These are phyloP conservation scores for Ascochyta rabiei DNA, from an alignment of 2,329 filamentous ascomycete species.

Conservation along the genomic window DNA sequence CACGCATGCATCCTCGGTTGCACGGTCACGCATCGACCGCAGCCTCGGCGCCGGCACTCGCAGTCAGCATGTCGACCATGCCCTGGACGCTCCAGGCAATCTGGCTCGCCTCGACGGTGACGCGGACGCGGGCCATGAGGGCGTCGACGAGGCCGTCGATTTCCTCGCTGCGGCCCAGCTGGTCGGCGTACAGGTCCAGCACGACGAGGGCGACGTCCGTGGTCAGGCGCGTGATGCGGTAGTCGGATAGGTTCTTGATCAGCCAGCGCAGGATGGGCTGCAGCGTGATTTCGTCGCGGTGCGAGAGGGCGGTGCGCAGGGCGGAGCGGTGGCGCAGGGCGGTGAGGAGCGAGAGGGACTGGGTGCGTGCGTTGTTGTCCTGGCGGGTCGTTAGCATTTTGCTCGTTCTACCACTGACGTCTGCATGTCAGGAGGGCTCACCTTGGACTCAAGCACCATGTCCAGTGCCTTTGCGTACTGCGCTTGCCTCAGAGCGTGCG, in stretches of 20 bases:
- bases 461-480: slow-evolving; percentile 81
- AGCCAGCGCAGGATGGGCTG: slow-evolving; percentile 86
- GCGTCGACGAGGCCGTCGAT: slow-evolving; percentile 73
- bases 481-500: slow-evolving; percentile 77
- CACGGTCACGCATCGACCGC: slow-evolving; percentile 19
- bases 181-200: slow-evolving; percentile 85
- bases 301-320: slow-evolving; percentile 77
- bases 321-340: slow-evolving; percentile 88
- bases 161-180: slow-evolving; percentile 73
- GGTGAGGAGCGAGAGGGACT: slow-evolving; percentile 76
- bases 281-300: slow-evolving; percentile 79
- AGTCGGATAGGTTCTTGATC: slow-evolving; percentile 78
- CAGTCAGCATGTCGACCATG: slow-evolving; percentile 82
- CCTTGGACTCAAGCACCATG: slow-evolving; percentile 64
- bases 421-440: slow-evolving; percentile 21
- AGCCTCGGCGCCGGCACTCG: slow-evolving; percentile 55
- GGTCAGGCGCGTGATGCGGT: slow-evolving; percentile 78
- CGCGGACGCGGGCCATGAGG: slow-evolving; percentile 72
- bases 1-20: no score
- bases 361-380: slow-evolving; percentile 40
- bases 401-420: not conserved
- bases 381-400: slow-evolving; percentile 20
- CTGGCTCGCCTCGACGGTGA: slow-evolving; percentile 83
- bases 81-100: slow-evolving; percentile 80
- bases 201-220: slow-evolving; percentile 83